Evolutionary conservation across 805 yeast species (phyloP).

Genomic region (Wickerhamomyces kurtzmanii): DNA sequence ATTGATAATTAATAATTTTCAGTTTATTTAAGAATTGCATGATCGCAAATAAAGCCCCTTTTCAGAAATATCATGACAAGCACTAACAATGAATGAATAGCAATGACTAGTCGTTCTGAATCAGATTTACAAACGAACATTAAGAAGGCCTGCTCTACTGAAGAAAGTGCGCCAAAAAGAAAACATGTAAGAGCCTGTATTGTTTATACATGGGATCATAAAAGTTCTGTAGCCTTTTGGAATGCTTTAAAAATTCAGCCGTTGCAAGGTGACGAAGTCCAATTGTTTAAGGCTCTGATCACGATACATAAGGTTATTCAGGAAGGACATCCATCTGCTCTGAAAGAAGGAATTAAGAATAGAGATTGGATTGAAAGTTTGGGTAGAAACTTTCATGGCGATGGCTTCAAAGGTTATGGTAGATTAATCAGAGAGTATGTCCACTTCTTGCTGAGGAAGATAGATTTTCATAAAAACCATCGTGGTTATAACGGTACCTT

Average conservation of each 20-base stretch:
- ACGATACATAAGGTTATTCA: slow-evolving; percentile 88
- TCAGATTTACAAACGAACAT: slow-evolving; percentile 28
- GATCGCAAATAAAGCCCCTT: slow-evolving; percentile 6
- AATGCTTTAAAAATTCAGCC: slow-evolving; percentile 72
- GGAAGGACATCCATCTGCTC: slow-evolving; percentile 88
- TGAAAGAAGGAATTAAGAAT: slow-evolving; percentile 73
- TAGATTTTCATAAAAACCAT: slow-evolving; percentile 76
- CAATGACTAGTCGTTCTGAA: too few relatives aligned
- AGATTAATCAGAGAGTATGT: slow-evolving; percentile 72
- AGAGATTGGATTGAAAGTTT: slow-evolving; percentile 70
- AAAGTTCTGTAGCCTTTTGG: slow-evolving; percentile 79
- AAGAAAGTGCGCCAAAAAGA: slow-evolving; percentile 89
- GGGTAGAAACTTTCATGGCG: slow-evolving; percentile 40
- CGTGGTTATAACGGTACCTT: slow-evolving; percentile 91
- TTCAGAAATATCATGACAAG: slow-evolving; percentile 14
- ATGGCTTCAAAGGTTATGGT: slow-evolving; percentile 45
- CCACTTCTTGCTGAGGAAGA: slow-evolving; percentile 55
- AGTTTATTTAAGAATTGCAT: not conserved
- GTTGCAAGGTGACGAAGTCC: slow-evolving; percentile 72
- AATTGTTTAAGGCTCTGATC: slow-evolving; percentile 77
- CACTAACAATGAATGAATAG: too few relatives aligned
- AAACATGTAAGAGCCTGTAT: slow-evolving; percentile 95
- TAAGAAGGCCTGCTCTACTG: slow-evolving; percentile 77
- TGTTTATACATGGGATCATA: slow-evolving; percentile 94
- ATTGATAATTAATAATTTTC: not conserved